A percentile compares a stretch with the other conserved stretches of the same genome.
Evolutionary conservation across 2,329 filamentous ascomycete genomes (phyloP).

Genomic region (Fusarium poae): DNA sequence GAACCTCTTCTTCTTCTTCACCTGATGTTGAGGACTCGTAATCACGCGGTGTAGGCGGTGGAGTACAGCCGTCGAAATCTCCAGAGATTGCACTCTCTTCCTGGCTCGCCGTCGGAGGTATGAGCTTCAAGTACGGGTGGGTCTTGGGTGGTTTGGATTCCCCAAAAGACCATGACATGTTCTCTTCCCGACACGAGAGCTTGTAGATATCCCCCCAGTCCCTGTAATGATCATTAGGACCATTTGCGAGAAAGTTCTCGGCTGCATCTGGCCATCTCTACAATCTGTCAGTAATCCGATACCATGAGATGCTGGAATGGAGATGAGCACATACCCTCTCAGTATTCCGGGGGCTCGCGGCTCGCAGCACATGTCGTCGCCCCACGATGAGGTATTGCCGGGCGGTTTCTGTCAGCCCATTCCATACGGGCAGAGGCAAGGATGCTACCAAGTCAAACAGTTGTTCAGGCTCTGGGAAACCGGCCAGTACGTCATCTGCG

Average conservation of each 20-base stretch:
- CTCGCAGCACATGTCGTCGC: background rate
- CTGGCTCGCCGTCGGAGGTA: conserved; percentile 5
- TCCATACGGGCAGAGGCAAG: background rate
- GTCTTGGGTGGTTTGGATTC: background rate
- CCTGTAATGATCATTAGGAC: background rate
- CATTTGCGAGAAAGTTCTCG: background rate
- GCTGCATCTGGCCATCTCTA: conserved; percentile 26
- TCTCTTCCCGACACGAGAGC: conserved; percentile 39
- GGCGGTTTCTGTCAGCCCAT: background rate
- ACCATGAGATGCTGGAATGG: rapidly evolving
- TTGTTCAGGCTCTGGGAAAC: background rate
- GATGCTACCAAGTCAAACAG: background rate
- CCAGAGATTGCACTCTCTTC: background rate
- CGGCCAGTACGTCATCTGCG: background rate
- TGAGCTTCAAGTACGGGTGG: conserved; percentile 33
- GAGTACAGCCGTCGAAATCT: background rate
- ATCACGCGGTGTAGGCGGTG: background rate
- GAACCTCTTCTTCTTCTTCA: conserved; percentile 31
- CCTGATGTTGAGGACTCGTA: rapidly evolving
- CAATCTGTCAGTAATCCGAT: background rate
- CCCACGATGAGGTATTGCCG: background rate
- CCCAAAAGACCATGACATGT: conserved; percentile 30
- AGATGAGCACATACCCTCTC: conserved; percentile 8
- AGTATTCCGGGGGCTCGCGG: conserved; percentile 8
- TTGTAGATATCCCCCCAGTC: conserved; percentile 30